phyloP scores from a whole-genome alignment of 2,329 filamentous ascomycete species.

The Monosporascus sp. region DNA sequence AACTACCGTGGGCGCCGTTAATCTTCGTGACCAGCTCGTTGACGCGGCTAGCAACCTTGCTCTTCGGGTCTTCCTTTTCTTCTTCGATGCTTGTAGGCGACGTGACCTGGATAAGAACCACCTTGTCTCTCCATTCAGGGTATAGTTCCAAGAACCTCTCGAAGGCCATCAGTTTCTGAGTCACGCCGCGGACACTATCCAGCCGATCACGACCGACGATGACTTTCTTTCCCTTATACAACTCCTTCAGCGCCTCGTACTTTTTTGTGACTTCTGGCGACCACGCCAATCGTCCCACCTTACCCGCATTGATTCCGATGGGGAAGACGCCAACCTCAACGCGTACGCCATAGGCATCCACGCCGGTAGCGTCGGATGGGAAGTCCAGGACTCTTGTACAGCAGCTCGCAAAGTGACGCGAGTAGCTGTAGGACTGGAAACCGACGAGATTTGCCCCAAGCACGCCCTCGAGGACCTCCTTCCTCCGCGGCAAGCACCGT shows the following conservation, averaged over 20 bases:
- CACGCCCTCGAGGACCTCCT: slow-evolving; percentile 85
- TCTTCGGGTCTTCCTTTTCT: slow-evolving; percentile 68
- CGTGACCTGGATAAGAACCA: slow-evolving; percentile 91
- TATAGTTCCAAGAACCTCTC: slow-evolving; percentile 86
- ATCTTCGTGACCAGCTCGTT: slow-evolving; percentile 87
- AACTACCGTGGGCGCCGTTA: slow-evolving; percentile 82
- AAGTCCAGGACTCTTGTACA: slow-evolving; percentile 90
- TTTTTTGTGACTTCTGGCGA: slow-evolving; percentile 63
- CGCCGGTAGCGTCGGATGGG: slow-evolving; percentile 75
- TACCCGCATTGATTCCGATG: slow-evolving; percentile 85
- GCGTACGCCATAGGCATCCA: slow-evolving; percentile 83
- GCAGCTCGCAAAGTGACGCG: slow-evolving; percentile 89
- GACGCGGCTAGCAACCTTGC: slow-evolving; percentile 80
- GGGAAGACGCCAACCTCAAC: slow-evolving; percentile 91
- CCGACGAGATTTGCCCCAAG: slow-evolving; percentile 89
- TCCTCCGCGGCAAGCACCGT: slow-evolving; percentile 78
- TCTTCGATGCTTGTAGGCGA: slow-evolving; percentile 78
- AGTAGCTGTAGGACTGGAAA: slow-evolving; percentile 94
- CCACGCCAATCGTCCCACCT: slow-evolving; percentile 71
- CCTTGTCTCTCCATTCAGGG: slow-evolving; percentile 86
- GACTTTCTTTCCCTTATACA: slow-evolving; percentile 87
- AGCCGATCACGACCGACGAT: slow-evolving; percentile 93
- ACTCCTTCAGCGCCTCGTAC: slow-evolving; percentile 64
- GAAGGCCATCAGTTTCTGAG: slow-evolving; percentile 94
- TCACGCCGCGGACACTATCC: slow-evolving; percentile 85